Evolutionary conservation across 805 yeast species (phyloP), one percentile per base, ranked within the genome.

Genomic region (Suhomyces prunicola): DNA sequence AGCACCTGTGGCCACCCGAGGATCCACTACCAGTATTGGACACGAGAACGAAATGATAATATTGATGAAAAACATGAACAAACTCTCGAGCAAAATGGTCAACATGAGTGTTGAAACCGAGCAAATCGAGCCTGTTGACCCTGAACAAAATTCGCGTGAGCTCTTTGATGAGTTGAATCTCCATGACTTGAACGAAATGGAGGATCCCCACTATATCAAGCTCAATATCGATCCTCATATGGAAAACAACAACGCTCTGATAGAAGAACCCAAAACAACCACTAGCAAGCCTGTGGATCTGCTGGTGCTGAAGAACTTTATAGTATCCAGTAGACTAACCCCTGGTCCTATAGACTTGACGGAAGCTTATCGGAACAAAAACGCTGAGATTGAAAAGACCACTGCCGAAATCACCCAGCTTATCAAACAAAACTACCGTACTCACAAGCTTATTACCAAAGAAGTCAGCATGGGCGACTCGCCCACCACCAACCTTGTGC

Each of bases 61-160:
- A 15, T 84, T 91, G 17, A 77, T 94, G 73, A 80, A 87, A 59
- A 90, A 96, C 56, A 91, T 93, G 94, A 93, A 93, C 70, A 81
- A 91, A 54, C 73, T 93, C 47, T 87, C 96, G 64, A 84, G 89
- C 53, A 83, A 91, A 58, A 87, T 93, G 87, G 82, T 93, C 57
- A 79, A 57, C 29, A 57, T 63, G 56, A 64, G 58, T 17, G 46
- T 50, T 15, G 31, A 35, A 10, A 39, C 44, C 10, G 47, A 17
- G 8, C 6, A 24, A 33, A 33, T 1, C 17, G 17, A n/a, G 9
- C 36, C 36, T 29, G 12, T 27, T 1, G n/a, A 27, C 12, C 4
- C 4, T 79, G 78, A 45, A 77, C 73, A 50, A 77, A 24, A 24
- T 3, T 19, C 42, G 7, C 23, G 23, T 2, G 72, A 8, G 67